A percentile compares a stretch with the other conserved stretches of the same genome.
Conservation (phyloP, 306 rosid species). For the Chamaecrista fasciculata region DNA sequence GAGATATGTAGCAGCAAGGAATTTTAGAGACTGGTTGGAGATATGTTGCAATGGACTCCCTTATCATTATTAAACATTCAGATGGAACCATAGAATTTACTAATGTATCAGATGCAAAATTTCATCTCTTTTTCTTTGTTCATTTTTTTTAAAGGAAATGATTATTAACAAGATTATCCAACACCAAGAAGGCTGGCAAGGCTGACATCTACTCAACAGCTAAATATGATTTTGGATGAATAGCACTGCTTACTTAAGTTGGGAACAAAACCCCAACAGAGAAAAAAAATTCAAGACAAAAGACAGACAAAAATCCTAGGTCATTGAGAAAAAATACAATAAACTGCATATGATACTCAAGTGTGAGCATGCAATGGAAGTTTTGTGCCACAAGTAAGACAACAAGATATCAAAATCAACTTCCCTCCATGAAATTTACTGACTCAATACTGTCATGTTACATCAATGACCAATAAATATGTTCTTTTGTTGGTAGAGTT, state of each 20-base stretch:
- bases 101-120: background rate
- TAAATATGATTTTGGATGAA: background rate
- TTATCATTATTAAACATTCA: background rate
- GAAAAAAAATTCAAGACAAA: background rate
- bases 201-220: background rate
- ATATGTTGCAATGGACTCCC: background rate
- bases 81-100: constrained; percentile 17
- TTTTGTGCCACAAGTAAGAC: background rate
- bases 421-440: constrained; percentile 4
- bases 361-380: background rate
- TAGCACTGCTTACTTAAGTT: background rate
- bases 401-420: constrained; percentile 8
- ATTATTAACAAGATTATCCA: background rate
- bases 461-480: constrained; percentile 3
- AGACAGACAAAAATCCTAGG: background rate
- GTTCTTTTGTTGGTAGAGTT: background rate
- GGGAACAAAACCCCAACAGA: background rate
- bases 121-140: background rate
- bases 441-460: constrained; percentile 19
- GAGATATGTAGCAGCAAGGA: background rate
- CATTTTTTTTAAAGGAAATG: background rate
- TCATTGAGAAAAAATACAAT: background rate
- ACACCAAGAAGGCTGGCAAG: constrained; percentile 12
- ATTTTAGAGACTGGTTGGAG: background rate
- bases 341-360: background rate